Conservation (phyloP, 306 rosid species). For the Malus fusca region DNA sequence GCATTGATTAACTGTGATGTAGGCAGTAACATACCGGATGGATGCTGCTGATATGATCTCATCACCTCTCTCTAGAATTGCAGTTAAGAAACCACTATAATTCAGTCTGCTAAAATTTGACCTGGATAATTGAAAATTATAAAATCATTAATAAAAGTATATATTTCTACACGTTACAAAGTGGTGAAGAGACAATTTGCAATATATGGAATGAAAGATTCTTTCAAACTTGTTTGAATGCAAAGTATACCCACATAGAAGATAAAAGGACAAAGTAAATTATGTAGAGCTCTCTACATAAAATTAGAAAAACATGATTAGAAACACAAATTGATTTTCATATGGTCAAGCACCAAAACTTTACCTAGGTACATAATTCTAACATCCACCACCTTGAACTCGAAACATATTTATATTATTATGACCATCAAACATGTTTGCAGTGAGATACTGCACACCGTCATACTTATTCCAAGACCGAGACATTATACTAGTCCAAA, state of each 20-base stretch:
- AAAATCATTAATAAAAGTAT: not conserved
- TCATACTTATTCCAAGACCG: not conserved
- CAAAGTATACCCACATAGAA: not conserved
- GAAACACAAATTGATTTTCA: not conserved
- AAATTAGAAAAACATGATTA: not conserved
- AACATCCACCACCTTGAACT: not conserved
- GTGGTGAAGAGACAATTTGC: not conserved
- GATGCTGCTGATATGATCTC: conserved; percentile 72
- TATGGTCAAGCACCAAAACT: not conserved
- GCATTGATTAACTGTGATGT: not conserved
- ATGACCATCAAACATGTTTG: not conserved
- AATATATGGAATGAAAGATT: not conserved
- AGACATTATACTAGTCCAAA: not conserved
- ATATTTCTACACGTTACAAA: not conserved
- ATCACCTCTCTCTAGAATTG: conserved; percentile 76
- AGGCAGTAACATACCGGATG: conserved; percentile 49
- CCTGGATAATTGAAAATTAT: conserved; percentile 41
- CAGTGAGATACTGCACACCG: not conserved
- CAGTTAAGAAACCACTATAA: conserved; percentile 75
- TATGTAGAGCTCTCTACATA: not conserved
- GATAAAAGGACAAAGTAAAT: not conserved
- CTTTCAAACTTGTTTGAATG: not conserved
- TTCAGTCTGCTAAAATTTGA: conserved; percentile 81
- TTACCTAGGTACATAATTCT: not conserved
- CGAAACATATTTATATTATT: not conserved